A percentile compares a stretch with the other conserved stretches of the same genome.
Evolutionary conservation across 2,329 filamentous ascomycete genomes (phyloP).

Genomic region (Cordyceps pruinosa): DNA sequence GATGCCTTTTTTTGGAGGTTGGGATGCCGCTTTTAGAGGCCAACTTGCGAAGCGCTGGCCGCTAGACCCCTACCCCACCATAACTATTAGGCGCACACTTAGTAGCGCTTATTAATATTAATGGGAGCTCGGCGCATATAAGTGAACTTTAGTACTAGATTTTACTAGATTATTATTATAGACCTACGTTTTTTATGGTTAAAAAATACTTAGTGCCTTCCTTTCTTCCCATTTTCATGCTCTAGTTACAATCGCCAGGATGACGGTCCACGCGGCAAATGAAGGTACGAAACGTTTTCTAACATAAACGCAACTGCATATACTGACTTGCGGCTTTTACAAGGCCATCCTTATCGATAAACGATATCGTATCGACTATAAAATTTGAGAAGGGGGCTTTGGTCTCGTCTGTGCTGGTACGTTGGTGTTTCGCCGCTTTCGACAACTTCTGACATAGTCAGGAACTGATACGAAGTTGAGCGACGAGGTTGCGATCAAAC

Average conservation of each 20-base stretch:
- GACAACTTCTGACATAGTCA: slow-evolving; percentile 6
- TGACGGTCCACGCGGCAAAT: not conserved
- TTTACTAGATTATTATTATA: no score
- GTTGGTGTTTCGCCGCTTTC: not conserved
- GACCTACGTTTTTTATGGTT: no score
- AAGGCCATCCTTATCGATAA: slow-evolving; percentile 17
- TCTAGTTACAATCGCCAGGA: not conserved
- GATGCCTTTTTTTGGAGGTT: slow-evolving; percentile 7
- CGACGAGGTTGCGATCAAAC: slow-evolving; percentile 31
- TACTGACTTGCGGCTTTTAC: not conserved
- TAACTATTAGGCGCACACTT: not conserved
- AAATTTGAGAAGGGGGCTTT: slow-evolving; percentile 18
- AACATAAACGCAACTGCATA: not conserved
- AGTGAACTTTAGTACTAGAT: no score
- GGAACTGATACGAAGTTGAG: slow-evolving; percentile 18
- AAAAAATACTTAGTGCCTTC: no score
- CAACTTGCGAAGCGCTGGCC: slow-evolving; percentile 8
- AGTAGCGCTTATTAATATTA: slow-evolving; percentile 8
- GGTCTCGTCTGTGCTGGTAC: slow-evolving; percentile 18
- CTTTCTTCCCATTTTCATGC: not conserved
- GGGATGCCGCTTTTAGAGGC: slow-evolving; percentile 11
- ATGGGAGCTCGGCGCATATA: slow-evolving; percentile 5
- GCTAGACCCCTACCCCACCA: not conserved
- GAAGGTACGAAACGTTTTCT: not conserved
- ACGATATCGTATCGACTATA: slow-evolving; percentile 17